These are phyloP conservation scores for Daldinia eschscholtzii DNA, from an alignment of 2,329 filamentous ascomycete genomes.

Conservation along the genomic window DNA sequence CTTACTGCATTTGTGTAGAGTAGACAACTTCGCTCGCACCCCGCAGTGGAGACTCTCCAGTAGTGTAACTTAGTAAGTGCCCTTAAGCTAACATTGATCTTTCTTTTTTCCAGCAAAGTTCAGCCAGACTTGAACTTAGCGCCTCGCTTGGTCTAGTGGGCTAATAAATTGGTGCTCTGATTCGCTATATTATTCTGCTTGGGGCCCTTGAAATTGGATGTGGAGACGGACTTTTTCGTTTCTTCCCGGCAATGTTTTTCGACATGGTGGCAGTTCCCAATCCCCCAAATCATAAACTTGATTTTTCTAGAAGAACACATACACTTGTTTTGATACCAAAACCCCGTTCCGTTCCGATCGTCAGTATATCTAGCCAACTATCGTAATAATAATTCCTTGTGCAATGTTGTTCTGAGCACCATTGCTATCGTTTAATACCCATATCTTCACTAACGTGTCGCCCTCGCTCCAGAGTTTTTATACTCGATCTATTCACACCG, in stretches of 20 bases:
- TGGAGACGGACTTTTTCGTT: slow-evolving; percentile 29
- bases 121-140: neutral
- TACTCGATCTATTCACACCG: slow-evolving; percentile 8
- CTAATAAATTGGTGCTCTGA: slow-evolving; percentile 12
- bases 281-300: slow-evolving; percentile 16
- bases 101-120: slow-evolving; percentile 1
- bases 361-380: slow-evolving; percentile 15
- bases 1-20: neutral
- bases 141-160: slow-evolving; percentile 6
- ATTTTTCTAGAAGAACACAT: slow-evolving; percentile 30
- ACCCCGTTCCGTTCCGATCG: neutral
- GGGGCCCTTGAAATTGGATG: slow-evolving; percentile 35
- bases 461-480: neutral
- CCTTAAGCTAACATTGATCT: neutral
- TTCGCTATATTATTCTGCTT: slow-evolving; percentile 10
- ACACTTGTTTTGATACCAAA: slow-evolving; percentile 15
- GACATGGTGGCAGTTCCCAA: slow-evolving; percentile 11
- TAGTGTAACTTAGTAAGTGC: neutral
- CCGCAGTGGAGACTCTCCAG: neutral
- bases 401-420: slow-evolving; percentile 21
- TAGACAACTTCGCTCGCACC: neutral
- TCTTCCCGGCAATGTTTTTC: slow-evolving; percentile 23
- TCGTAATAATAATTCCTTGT: slow-evolving; percentile 26
- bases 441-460: neutral
- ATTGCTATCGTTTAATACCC: neutral